phyloP scores from a whole-genome alignment of 805 yeast genomes.

The Zygoascus tannicola region DNA sequence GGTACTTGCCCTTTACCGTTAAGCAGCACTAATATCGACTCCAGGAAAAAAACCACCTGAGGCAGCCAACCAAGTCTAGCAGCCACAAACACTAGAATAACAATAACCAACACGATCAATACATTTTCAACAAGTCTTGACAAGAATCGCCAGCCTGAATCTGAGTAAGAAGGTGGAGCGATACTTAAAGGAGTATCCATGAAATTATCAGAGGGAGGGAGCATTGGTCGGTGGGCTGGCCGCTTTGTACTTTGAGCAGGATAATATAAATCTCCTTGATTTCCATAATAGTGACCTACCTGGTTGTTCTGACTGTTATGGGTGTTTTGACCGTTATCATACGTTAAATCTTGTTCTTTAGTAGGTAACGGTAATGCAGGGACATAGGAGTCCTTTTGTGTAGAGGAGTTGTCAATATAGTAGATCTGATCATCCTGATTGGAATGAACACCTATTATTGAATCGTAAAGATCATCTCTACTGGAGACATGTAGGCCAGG shows the following conservation, averaged over 20 bases:
- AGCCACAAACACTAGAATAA: constrained; percentile 21
- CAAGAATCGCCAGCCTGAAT: constrained; percentile 8
- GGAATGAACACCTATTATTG: constrained; percentile 22
- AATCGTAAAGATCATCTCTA: constrained; percentile 7
- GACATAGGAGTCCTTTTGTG: constrained; percentile 1
- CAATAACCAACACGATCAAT: constrained; percentile 29
- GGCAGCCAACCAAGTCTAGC: constrained; percentile 20
- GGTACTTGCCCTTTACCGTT: neutral
- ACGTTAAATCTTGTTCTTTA: neutral
- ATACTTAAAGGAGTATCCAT: neutral
- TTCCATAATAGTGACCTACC: constrained; percentile 8
- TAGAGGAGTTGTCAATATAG: neutral
- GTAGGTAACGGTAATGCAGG: constrained; percentile 8
- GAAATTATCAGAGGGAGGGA: neutral
- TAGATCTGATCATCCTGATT: neutral
- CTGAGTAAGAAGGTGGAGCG: constrained; percentile 3
- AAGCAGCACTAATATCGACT: constrained; percentile 10
- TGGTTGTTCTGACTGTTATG: constrained; percentile 1
- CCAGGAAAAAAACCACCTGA: constrained; percentile 17
- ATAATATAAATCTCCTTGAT: neutral
- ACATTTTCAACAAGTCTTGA: constrained; percentile 33
- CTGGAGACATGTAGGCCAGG: constrained; percentile 24
- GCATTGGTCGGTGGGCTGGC: neutral
- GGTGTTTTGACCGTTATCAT: neutral
- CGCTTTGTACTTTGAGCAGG: neutral